Evolutionary conservation across 768 basidiomycete species (phyloP).

Genomic region (Gautieria morchelliformis): DNA sequence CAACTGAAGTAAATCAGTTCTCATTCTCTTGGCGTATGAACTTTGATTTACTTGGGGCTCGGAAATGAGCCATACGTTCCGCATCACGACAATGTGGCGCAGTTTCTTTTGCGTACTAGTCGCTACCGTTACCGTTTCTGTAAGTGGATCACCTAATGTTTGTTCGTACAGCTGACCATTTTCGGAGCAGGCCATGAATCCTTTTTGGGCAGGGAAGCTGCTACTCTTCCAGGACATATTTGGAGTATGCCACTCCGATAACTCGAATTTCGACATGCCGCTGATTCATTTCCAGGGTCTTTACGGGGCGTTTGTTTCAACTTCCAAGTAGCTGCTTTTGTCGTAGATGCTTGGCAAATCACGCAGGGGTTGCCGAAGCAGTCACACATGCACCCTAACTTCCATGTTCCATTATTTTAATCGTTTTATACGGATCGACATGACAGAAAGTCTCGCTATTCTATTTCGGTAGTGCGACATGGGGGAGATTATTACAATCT

Average conservation of each 20-base stretch:
- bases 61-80: slow-evolving; percentile 99
- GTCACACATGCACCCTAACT: slow-evolving; percentile 80
- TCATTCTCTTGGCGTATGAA: neutral
- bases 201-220: slow-evolving; percentile 94
- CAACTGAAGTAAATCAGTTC: slow-evolving; percentile 67
- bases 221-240: slow-evolving; percentile 97
- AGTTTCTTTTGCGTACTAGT: slow-evolving; percentile 96
- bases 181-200: slow-evolving; percentile 78
- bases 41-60: slow-evolving; percentile 20
- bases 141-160: slow-evolving; percentile 31
- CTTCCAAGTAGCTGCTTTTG: slow-evolving; percentile 89
- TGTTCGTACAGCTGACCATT: neutral
- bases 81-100: slow-evolving; percentile 97
- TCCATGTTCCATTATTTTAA: slow-evolving; percentile 92
- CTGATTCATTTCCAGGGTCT: slow-evolving; percentile 58
- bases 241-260: slow-evolving; percentile 48
- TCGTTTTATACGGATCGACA: slow-evolving; percentile 89
- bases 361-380: slow-evolving; percentile 86
- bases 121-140: slow-evolving; percentile 91
- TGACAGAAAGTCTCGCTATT: slow-evolving; percentile 94
- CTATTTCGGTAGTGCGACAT: slow-evolving; percentile 92
- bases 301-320: slow-evolving; percentile 98
- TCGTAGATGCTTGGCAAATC: slow-evolving; percentile 73
- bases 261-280: neutral
- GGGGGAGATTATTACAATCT: slow-evolving; percentile 85